These are phyloP conservation scores for Fraxinus paxiana DNA, from an alignment of 305 asterid genomes.

Conservation along the genomic window DNA sequence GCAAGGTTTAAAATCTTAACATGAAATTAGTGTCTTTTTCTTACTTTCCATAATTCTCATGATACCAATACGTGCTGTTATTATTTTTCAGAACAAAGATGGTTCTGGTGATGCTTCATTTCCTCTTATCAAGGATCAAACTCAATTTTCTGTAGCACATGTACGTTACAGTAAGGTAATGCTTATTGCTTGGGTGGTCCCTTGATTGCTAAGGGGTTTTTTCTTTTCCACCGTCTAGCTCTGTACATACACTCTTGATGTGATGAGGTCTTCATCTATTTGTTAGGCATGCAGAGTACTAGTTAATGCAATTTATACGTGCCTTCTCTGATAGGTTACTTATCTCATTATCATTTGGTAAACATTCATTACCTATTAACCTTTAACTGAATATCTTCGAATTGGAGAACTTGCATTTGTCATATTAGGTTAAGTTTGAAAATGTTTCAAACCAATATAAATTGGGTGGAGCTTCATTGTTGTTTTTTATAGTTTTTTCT, in stretches of 20 bases:
- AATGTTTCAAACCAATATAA: background rate
- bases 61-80: slow-evolving; percentile 6
- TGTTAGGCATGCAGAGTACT: background rate
- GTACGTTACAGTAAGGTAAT: slow-evolving; percentile 95
- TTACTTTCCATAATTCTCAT: background rate
- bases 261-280: slow-evolving; percentile 16
- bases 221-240: slow-evolving; percentile 1
- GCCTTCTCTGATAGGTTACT: background rate
- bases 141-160: slow-evolving; percentile 88
- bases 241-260: background rate
- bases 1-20: slow-evolving; percentile 37
- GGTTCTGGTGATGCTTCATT: slow-evolving; percentile 95
- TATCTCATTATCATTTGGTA: slow-evolving; percentile 7
- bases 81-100: slow-evolving; percentile 69
- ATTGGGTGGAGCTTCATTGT: background rate
- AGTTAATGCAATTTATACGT: slow-evolving; percentile 3
- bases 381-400: background rate
- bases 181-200: background rate
- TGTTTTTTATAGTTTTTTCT: background rate
- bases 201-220: background rate
- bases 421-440: background rate
- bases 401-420: slow-evolving; percentile 7
- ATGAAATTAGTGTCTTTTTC: background rate
- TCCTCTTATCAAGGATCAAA: slow-evolving; percentile 84
- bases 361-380: background rate